Base-by-base conservation (phyloP, 306 rosid genomes). In the Lablab purpureus region DNA sequence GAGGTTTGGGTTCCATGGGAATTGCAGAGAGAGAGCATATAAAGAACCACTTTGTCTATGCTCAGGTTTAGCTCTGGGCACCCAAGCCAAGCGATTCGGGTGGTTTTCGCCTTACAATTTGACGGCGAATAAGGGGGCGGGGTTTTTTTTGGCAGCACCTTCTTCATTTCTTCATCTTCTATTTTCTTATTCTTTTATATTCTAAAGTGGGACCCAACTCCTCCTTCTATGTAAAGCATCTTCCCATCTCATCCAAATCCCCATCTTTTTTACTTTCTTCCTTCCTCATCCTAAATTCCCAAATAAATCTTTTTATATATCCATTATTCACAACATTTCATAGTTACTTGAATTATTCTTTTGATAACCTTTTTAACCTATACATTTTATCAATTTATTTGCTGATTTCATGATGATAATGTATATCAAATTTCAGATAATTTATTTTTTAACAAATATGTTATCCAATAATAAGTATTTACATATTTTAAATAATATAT, bases 1-100 rank as follows among this genome's bases (percentile, higher is more conserved):
- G 80, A 17, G 80, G 13, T 11, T 74, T 74, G 2, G 34, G 34
- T 7, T 46, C 74, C 76, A 78, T 78, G 74, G 74, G 59, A 62
- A 80, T 49, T 60, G 64, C 37, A 47, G 77, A 5, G 82, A 28
- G 46, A 54, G 22, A 21, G 19, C 51, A 66, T 66, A 40, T 23
- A 23, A 12, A 55, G 6, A 58, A 58, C 1, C 32, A 22, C 17
- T 22, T 55, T 55, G 0, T 22, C 8, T 22, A 12, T 43, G 49
- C 17, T 11, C 5, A 12, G 49, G 49, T 7, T 43, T 12, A 43
- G 49, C 1, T 12, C 49, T 43, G 11, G 17, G 45, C 45, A 40
- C 12, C 43, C 9, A 37, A 37, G 11, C 45, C 11, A 40, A 40
- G 2, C 45, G 62, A 54, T 54, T 21, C 15, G 12, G 13, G 63